Evolutionary conservation across 208 protist genomes (phyloP).

Genomic region (Trypanosoma avium): DNA sequence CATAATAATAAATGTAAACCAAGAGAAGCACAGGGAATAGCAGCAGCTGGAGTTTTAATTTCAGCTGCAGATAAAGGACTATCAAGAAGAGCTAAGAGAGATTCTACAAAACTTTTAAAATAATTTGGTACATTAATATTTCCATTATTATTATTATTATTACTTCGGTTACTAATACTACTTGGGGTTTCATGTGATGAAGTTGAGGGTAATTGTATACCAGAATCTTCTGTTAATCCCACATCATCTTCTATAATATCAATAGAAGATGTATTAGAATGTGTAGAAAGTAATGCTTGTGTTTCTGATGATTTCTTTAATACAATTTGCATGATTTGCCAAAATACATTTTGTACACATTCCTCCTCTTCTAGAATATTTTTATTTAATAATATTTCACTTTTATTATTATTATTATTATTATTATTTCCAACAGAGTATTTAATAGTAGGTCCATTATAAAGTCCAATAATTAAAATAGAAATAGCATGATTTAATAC

Average conservation of each 20-base stretch:
- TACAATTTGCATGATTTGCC: not conserved
- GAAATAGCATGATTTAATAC: conserved; percentile 19
- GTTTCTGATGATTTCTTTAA: not conserved
- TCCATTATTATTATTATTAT: not conserved
- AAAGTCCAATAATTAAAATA: conserved; percentile 16
- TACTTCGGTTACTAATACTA: too few relatives aligned
- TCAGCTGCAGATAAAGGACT: not conserved
- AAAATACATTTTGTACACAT: conserved; percentile 8
- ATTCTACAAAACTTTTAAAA: conserved; percentile 7
- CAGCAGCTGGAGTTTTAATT: not conserved
- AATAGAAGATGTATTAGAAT: too few relatives aligned
- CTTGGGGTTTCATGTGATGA: too few relatives aligned
- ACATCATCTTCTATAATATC: not conserved
- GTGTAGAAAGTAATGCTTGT: too few relatives aligned
- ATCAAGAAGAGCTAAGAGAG: conserved; percentile 10
- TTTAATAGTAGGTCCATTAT: conserved; percentile 5
- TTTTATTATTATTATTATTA: too few relatives aligned
- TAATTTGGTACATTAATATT: not conserved
- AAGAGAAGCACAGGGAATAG: conserved; percentile 4
- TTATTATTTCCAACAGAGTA: not conserved
- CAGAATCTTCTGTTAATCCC: not conserved
- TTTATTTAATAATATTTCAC: too few relatives aligned
- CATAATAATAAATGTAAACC: conserved; percentile 23
- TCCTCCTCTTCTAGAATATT: too few relatives aligned
- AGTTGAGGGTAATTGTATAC: conserved; percentile 1